phyloP scores from a whole-genome alignment of 768 basidiomycete genomes.

The Rhizopogon sp. region DNA sequence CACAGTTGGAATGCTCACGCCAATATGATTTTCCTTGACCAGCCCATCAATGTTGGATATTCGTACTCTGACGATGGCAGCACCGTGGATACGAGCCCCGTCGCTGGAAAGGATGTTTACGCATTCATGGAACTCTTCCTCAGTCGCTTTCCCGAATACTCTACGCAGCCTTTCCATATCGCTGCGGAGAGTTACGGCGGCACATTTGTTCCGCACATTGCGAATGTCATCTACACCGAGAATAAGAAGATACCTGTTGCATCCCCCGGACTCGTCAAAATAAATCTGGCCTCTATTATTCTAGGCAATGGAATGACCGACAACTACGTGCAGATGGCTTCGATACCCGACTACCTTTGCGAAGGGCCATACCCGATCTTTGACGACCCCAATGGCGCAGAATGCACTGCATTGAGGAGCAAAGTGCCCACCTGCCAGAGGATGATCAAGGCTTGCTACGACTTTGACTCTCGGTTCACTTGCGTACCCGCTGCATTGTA shows the following conservation, averaged over 20 bases:
- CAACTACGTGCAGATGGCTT: constrained; percentile 74
- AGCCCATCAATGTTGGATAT: constrained; percentile 88
- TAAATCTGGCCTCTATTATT: constrained; percentile 81
- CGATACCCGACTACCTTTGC: constrained; percentile 80
- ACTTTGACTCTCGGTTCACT: constrained; percentile 50
- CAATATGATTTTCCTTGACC: constrained; percentile 56
- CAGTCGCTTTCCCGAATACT: constrained; percentile 69
- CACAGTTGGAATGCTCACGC: constrained; percentile 81
- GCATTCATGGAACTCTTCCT: constrained; percentile 82
- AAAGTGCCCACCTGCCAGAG: constrained; percentile 74
- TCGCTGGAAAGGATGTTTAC: constrained; percentile 87
- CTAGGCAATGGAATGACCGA: constrained; percentile 88
- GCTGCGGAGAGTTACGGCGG: constrained; percentile 80
- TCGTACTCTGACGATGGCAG: constrained; percentile 78
- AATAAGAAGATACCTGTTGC: constrained; percentile 55
- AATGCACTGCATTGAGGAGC: constrained; percentile 56
- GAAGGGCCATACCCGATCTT: constrained; percentile 80
- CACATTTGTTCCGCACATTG: constrained; percentile 82
- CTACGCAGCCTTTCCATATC: constrained; percentile 66
- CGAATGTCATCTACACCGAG: constrained; percentile 71
- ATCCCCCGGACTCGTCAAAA: constrained; percentile 46
- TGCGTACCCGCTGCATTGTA: constrained; percentile 75
- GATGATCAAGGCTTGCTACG: constrained; percentile 68
- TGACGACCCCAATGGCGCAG: constrained; percentile 59
- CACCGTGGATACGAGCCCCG: constrained; percentile 73